These are phyloP conservation scores for Neonectria ditissima DNA, from an alignment of 2,329 filamentous ascomycete genomes.

Conservation along the genomic window DNA sequence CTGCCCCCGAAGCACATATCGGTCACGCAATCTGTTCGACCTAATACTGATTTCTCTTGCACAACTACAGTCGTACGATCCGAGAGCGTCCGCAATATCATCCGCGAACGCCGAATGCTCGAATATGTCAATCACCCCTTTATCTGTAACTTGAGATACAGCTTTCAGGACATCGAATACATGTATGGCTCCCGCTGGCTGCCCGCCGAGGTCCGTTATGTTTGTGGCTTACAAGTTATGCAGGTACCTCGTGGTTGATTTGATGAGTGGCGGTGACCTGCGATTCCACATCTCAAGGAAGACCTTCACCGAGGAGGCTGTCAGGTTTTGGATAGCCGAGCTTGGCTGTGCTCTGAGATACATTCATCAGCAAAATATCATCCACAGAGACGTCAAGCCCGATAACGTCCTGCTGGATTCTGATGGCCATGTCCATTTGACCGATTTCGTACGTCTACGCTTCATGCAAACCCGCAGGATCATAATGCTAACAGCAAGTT, in stretches of 20 bases:
- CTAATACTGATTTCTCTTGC: slow-evolving; percentile 42
- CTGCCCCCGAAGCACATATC: not conserved
- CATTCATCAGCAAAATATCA: slow-evolving; percentile 86
- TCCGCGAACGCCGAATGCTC: slow-evolving; percentile 96
- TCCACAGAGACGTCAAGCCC: slow-evolving; percentile 91
- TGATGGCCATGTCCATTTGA: slow-evolving; percentile 94
- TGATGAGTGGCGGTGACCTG: slow-evolving; percentile 97
- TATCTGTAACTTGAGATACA: slow-evolving; percentile 97
- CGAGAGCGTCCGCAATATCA: slow-evolving; percentile 98
- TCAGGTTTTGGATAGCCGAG: slow-evolving; percentile 97
- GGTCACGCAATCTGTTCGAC: slow-evolving; percentile 16
- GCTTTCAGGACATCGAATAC: slow-evolving; percentile 99
- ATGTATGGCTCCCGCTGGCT: slow-evolving; percentile 71
- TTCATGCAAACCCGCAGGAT: not conserved
- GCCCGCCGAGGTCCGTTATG: not conserved
- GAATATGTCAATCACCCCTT: slow-evolving; percentile 98
- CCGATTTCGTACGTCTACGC: slow-evolving; percentile 83
- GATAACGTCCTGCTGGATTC: slow-evolving; percentile 91
- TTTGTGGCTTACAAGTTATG: slow-evolving; percentile 34
- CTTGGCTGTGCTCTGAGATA: slow-evolving; percentile 91
- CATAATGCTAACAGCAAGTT: slow-evolving; percentile 36
- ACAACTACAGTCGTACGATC: slow-evolving; percentile 83
- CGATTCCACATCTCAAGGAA: slow-evolving; percentile 98
- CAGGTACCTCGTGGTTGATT: slow-evolving; percentile 96
- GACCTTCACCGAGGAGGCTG: slow-evolving; percentile 96